Percentiles rank a stretch among this genome's conserved stretches.
These are phyloP conservation scores for Wickerhamiella dianesei DNA, from an alignment of 805 yeast genomes.

Conservation along the genomic window DNA sequence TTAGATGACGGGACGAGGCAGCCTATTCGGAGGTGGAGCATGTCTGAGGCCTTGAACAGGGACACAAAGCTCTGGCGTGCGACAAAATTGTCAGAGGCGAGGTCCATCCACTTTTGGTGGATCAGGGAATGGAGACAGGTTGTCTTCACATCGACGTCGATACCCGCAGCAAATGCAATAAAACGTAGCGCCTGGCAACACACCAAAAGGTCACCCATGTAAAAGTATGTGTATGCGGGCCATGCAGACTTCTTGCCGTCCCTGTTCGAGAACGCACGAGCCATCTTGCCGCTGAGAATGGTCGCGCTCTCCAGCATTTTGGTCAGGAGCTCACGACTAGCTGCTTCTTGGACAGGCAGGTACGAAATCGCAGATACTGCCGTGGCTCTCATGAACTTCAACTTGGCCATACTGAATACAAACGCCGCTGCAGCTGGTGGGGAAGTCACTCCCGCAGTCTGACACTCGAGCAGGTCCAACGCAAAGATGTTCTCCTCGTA, in stretches of 20 bases:
- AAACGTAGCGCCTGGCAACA: conserved; percentile 15
- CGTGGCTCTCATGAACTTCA: background rate
- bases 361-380: background rate
- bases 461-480: background rate
- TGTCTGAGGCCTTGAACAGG: conserved; percentile 29
- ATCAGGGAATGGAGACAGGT: conserved; percentile 18
- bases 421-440: background rate
- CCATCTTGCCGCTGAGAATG: conserved; percentile 8
- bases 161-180: conserved; percentile 14
- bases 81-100: conserved; percentile 26
- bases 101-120: conserved; percentile 20
- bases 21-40: conserved; percentile 13
- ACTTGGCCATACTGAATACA: background rate
- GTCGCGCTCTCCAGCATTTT: conserved; percentile 1
- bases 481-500: background rate
- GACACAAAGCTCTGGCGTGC: conserved; percentile 35
- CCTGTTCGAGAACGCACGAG: conserved; percentile 9
- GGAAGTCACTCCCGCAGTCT: background rate
- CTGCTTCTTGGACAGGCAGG: background rate
- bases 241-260: conserved; percentile 5
- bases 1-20: conserved; percentile 4
- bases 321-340: background rate
- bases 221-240: conserved; percentile 9
- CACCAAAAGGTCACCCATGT: conserved; percentile 11
- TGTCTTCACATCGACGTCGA: conserved; percentile 20